Base-by-base conservation (phyloP, 495 filamentous ascomycete species). In the Penicillium canescens region DNA sequence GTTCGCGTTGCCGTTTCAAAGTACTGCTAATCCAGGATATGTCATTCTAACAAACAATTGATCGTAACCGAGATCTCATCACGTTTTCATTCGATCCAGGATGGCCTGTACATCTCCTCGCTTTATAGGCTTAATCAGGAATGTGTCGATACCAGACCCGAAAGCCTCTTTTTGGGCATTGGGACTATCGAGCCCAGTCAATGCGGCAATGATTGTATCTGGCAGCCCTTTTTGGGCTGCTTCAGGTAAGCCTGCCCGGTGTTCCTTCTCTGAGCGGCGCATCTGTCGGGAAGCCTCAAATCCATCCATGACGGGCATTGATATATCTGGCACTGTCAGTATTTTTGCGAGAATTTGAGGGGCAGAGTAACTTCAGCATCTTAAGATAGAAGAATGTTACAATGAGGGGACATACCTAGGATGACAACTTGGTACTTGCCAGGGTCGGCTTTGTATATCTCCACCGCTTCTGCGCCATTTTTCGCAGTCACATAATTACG, bases 281-380 rank as follows among this genome's bases (percentile, higher is more conserved):
- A 94, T 83, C 42, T 86, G 72, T 39, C 84, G 83, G 0, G 88
- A 87, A 3, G 88, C 86, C 65, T 92, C 84, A 63, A 92, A 91
- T 9, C 90, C 90, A 62, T 93, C 86, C 24, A 92, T 81, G 8
- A 92, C 78, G 0, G 90, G 90, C 90, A 94, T 94, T 66, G 92
- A 89, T 12, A 91, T 86, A 69, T 94, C 90, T 75, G 62, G 80
- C 77, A 0, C 50, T 2, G 82, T 50, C 37, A 54, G 45, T 31
- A 34, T 20, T 31, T 12, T 26, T 7, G 6, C 14, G 28, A 14
- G 16, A 34, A 34, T 44, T 18, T 18, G 18, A 18, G 18, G 1
- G 18, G 18, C 18, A 18, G 18, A 18, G 18, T 18, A 18, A 18
- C 18, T 18, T 18, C 18, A 18, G 18, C 18, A 18, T 18, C 18